Conservation (phyloP, 768 basidiomycete species). For the Suillus alpinus region DNA sequence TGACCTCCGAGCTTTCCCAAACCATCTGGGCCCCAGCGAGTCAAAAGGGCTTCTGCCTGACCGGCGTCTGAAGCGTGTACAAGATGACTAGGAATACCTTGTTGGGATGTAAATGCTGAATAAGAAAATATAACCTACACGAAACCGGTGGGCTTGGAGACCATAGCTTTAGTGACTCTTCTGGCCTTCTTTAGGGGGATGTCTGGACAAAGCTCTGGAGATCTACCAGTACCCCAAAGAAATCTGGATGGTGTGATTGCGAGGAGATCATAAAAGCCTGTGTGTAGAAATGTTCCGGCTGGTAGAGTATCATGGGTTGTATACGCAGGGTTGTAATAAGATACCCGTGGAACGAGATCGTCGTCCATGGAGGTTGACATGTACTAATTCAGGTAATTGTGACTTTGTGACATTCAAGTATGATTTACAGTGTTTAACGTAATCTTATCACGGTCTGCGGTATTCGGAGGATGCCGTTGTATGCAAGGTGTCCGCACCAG, state of each 20-base stretch:
- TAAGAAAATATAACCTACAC: slow-evolving; percentile 53
- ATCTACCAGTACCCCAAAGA: slow-evolving; percentile 48
- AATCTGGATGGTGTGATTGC: slow-evolving; percentile 73
- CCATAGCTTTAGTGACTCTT: slow-evolving; percentile 85
- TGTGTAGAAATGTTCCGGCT: slow-evolving; percentile 75
- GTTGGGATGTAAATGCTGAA: slow-evolving; percentile 15
- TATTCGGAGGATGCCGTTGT: no score
- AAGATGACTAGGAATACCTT: slow-evolving; percentile 57
- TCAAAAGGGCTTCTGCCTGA: slow-evolving; percentile 82
- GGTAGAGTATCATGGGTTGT: slow-evolving; percentile 52
- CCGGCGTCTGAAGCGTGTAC: slow-evolving; percentile 90
- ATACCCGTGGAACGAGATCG: slow-evolving; percentile 8
- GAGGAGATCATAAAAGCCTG: slow-evolving; percentile 87
- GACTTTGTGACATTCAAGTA: no score
- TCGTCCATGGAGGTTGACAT: no score
- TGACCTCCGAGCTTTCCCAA: slow-evolving; percentile 85
- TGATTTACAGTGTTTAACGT: no score
- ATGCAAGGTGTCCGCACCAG: slow-evolving; percentile 12
- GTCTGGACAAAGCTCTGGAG: no score
- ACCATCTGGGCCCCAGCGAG: slow-evolving; percentile 86
- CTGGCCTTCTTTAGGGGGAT: slow-evolving; percentile 54
- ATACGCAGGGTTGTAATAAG: no score
- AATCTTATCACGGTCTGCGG: no score
- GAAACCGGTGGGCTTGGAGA: slow-evolving; percentile 79
- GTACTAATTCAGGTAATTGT: no score